phyloP scores from a whole-genome alignment of 306 rosid genomes.

The Oemleria cerasiformis region DNA sequence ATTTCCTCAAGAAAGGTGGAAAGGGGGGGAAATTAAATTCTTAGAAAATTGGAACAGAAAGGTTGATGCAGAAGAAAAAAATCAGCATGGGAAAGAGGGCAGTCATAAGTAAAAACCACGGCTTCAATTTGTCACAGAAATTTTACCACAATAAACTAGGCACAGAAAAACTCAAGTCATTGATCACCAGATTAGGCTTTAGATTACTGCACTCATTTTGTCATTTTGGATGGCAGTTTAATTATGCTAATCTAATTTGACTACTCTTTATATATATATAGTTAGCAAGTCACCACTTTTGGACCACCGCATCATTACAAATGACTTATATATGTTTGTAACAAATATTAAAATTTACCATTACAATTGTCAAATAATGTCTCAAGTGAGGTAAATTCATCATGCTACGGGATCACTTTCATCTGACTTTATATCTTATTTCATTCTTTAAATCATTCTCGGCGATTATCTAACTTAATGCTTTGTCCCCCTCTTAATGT shows the following conservation, averaged over 20 bases:
- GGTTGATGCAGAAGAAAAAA: slow-evolving; percentile 9
- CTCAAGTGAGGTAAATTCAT: no score
- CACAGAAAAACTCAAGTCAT: slow-evolving; percentile 25
- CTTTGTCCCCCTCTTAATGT: no score
- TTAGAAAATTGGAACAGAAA: slow-evolving; percentile 16
- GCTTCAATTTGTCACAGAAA: slow-evolving; percentile 21
- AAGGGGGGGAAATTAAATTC: slow-evolving; percentile 3
- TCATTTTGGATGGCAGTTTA: slow-evolving; percentile 12
- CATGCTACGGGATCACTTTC: no score
- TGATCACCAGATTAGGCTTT: not conserved
- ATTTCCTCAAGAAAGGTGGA: slow-evolving; percentile 12
- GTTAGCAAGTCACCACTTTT: not conserved
- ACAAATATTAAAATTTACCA: not conserved
- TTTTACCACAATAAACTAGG: slow-evolving; percentile 13
- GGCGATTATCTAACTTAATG: no score
- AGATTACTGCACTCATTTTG: not conserved
- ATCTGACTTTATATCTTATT: no score
- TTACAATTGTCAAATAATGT: slow-evolving; percentile 1
- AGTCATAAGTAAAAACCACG: slow-evolving; percentile 14
- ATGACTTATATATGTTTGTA: not conserved
- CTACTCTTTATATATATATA: no score
- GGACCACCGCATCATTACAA: slow-evolving; percentile 23
- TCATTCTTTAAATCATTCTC: no score
- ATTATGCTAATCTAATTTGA: no score
- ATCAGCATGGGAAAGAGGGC: slow-evolving; percentile 21